Evolutionary conservation across 2,329 filamentous ascomycete genomes (phyloP).

Genomic region (Neonectria magnoliae): DNA sequence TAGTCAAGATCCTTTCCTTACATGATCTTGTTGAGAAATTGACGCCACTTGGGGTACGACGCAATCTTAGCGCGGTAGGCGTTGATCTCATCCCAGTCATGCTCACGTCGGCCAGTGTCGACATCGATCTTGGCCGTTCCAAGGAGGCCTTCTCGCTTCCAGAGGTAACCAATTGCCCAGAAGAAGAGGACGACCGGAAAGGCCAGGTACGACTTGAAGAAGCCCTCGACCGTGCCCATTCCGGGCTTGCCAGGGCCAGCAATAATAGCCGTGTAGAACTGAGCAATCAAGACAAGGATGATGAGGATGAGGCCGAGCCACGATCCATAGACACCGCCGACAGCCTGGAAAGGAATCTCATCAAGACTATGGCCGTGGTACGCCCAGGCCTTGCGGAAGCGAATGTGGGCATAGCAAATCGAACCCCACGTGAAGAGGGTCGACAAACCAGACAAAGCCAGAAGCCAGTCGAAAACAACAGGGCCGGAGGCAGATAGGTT

Average conservation of each 20-base stretch:
- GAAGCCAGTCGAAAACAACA: slow-evolving; percentile 71
- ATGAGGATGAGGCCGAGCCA: slow-evolving; percentile 70
- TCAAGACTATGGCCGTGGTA: slow-evolving; percentile 68
- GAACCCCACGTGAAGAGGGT: slow-evolving; percentile 74
- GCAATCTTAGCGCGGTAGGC: slow-evolving; percentile 61
- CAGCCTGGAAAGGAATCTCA: slow-evolving; percentile 72
- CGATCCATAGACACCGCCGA: slow-evolving; percentile 70
- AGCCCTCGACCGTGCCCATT: slow-evolving; percentile 56
- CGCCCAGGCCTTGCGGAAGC: slow-evolving; percentile 71
- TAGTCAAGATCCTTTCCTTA: slow-evolving; percentile 33
- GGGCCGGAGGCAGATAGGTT: slow-evolving; percentile 57
- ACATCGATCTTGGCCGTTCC: slow-evolving; percentile 71
- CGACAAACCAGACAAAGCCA: slow-evolving; percentile 70
- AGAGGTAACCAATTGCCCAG: slow-evolving; percentile 68
- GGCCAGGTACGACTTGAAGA: slow-evolving; percentile 67
- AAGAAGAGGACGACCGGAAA: slow-evolving; percentile 65
- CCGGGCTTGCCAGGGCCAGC: slow-evolving; percentile 46
- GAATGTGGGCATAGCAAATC: slow-evolving; percentile 71
- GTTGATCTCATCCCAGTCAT: slow-evolving; percentile 73
- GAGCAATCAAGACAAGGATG: slow-evolving; percentile 63
- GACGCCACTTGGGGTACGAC: slow-evolving; percentile 62
- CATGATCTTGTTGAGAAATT: slow-evolving; percentile 50
- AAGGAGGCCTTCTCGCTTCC: slow-evolving; percentile 73
- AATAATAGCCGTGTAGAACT: slow-evolving; percentile 62
- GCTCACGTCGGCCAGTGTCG: slow-evolving; percentile 71